phyloP scores from a whole-genome alignment of 495 filamentous ascomycete species.

The Penicillium flavigenum region DNA sequence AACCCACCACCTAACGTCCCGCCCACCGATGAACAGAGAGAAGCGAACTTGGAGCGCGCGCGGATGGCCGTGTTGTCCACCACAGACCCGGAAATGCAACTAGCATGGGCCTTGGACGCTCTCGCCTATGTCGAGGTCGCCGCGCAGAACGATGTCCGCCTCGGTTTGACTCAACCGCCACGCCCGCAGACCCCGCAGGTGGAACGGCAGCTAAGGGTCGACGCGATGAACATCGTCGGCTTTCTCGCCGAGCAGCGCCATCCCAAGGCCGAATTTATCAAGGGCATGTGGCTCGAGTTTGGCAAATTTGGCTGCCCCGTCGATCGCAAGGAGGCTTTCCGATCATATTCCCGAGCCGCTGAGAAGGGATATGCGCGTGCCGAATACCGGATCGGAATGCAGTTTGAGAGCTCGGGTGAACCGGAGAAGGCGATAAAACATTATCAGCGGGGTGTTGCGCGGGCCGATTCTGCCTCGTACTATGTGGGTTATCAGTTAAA shows the following conservation, averaged over 20 bases:
- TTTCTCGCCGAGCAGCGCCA: constrained; percentile 91
- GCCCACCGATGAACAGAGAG: constrained; percentile 90
- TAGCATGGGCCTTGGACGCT: constrained; percentile 93
- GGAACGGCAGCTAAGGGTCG: constrained; percentile 81
- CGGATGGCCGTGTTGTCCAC: constrained; percentile 83
- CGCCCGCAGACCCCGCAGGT: constrained; percentile 77
- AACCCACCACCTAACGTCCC: constrained; percentile 86
- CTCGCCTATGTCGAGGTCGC: constrained; percentile 85
- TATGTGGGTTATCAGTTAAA: constrained; percentile 52
- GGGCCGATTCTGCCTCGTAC: constrained; percentile 85
- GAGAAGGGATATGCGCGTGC: constrained; percentile 90
- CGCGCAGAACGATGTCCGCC: constrained; percentile 62
- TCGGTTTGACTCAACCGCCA: constrained; percentile 61
- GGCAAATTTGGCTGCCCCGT: constrained; percentile 86
- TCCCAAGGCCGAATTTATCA: constrained; percentile 91
- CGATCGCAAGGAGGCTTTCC: constrained; percentile 93
- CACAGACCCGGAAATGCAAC: constrained; percentile 93
- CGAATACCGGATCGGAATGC: constrained; percentile 97
- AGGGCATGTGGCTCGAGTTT: constrained; percentile 96
- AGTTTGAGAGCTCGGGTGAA: constrained; percentile 91
- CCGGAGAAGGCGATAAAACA: constrained; percentile 85
- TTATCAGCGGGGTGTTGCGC: constrained; percentile 74
- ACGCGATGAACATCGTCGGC: constrained; percentile 86
- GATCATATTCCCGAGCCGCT: constrained; percentile 79
- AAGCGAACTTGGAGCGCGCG: constrained; percentile 78